Conservation (phyloP, 257 asterid species). For the Coffea eugenioides region DNA sequence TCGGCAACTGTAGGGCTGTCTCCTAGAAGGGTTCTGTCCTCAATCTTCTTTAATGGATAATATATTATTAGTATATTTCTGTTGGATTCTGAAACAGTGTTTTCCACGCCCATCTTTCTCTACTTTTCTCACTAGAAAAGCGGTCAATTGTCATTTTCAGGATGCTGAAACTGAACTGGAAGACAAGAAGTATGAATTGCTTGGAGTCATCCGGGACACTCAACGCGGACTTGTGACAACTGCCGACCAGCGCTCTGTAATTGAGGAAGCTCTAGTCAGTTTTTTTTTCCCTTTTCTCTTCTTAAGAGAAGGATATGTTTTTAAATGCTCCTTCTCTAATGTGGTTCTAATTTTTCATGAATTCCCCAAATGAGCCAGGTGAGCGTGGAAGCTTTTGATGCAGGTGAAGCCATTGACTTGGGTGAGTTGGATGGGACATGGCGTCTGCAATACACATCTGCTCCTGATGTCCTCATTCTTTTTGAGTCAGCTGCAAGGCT, state of each 20-base stretch:
- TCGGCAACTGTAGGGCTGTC: not conserved
- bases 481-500: constrained; percentile 70
- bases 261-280: constrained; percentile 78
- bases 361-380: constrained; percentile 30
- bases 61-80: not conserved
- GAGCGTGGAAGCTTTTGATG: constrained; percentile 59
- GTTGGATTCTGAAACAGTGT: not conserved
- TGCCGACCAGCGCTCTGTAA: constrained; percentile 59
- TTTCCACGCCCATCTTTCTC: not conserved
- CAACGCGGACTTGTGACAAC: constrained; percentile 73
- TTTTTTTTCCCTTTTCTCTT: not conserved
- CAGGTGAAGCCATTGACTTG: constrained; percentile 59
- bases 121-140: no score
- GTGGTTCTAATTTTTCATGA: not conserved
- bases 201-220: constrained; percentile 60
- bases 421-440: constrained; percentile 76
- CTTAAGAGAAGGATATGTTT: not conserved
- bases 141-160: constrained; percentile 16
- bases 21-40: not conserved
- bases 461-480: constrained; percentile 78
- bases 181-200: constrained; percentile 58
- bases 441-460: constrained; percentile 95
- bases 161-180: constrained; percentile 51
- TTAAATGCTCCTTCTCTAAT: not conserved
- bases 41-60: not conserved